Conservation (phyloP, 1,284 basidiomycete genomes). For the Wallemia mellicola region DNA sequence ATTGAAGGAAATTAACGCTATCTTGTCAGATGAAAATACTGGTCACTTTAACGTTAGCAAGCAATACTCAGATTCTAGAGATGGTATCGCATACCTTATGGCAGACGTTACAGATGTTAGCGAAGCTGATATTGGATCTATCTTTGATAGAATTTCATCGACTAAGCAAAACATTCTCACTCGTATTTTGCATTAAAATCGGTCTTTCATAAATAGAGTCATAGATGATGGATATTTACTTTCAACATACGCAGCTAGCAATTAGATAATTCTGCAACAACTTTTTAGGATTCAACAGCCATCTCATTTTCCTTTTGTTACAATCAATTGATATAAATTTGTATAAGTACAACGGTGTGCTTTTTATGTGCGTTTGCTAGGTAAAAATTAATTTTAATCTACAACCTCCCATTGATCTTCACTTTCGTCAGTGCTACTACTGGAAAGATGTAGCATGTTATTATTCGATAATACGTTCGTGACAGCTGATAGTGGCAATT, state of each 20-base stretch:
- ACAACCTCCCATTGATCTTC: neutral
- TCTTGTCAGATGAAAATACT: constrained; percentile 21
- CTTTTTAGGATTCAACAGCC: neutral
- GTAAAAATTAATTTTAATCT: too few species aligned
- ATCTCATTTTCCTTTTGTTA: neutral
- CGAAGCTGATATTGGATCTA: constrained; percentile 43
- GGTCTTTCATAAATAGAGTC: too few species aligned
- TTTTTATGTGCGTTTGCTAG: too few species aligned
- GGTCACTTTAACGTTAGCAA: constrained; percentile 93
- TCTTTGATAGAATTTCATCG: constrained; percentile 52
- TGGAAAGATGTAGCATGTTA: neutral
- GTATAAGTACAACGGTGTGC: too few species aligned
- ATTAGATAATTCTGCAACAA: too few species aligned
- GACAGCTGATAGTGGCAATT: neutral
- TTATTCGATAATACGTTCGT: neutral
- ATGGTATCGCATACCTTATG: constrained; percentile 79
- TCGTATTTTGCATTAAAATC: constrained; percentile 25
- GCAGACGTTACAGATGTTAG: constrained; percentile 83
- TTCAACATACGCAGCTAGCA: too few species aligned
- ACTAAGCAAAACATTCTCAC: constrained; percentile 68
- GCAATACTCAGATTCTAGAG: constrained; percentile 89
- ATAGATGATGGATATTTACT: too few species aligned
- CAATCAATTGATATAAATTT: neutral
- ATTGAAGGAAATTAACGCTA: constrained; percentile 75
- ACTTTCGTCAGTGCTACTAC: neutral